A percentile compares a stretch with the other conserved stretches of the same genome.
Evolutionary conservation across 208 protist species (phyloP).

Genomic region (Crithidia sp.): DNA sequence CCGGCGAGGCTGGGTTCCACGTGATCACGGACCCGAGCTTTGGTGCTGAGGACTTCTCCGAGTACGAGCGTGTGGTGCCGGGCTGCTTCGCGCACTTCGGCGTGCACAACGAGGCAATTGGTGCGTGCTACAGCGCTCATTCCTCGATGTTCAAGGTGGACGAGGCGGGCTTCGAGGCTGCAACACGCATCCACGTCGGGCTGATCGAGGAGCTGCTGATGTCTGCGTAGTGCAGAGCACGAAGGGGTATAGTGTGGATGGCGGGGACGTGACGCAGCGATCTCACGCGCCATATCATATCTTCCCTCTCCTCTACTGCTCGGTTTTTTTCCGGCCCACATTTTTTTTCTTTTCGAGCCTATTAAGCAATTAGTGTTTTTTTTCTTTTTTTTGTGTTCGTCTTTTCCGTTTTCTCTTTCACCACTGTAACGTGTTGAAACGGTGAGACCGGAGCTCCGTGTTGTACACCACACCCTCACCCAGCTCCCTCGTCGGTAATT

Average conservation of each 20-base stretch:
- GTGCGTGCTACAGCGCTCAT: conserved; percentile 41
- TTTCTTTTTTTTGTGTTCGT: background rate
- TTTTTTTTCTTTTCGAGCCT: background rate
- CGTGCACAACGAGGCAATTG: conserved; percentile 31
- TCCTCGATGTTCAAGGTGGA: conserved; percentile 55
- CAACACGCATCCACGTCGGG: conserved; percentile 50
- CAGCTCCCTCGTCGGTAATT: no score
- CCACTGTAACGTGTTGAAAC: background rate
- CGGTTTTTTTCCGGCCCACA: background rate
- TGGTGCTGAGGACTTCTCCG: conserved; percentile 67
- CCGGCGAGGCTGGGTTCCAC: conserved; percentile 43
- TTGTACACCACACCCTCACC: no score
- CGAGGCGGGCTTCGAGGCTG: conserved; percentile 55
- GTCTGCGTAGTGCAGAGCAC: conserved; percentile 1
- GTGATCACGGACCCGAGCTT: conserved; percentile 47
- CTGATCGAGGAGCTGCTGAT: conserved; percentile 57
- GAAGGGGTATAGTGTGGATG: no score
- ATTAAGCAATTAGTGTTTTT: background rate
- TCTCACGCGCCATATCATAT: background rate
- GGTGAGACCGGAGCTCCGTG: no score
- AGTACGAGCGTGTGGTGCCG: conserved; percentile 59
- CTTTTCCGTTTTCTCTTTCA: background rate
- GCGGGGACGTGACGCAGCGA: no score
- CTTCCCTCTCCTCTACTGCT: background rate
- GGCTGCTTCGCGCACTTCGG: conserved; percentile 69